Percentiles rank a stretch among this genome's conserved stretches.
These are phyloP conservation scores for Periconia macrospinosa DNA, from an alignment of 2,329 filamentous ascomycete species.

Conservation along the genomic window DNA sequence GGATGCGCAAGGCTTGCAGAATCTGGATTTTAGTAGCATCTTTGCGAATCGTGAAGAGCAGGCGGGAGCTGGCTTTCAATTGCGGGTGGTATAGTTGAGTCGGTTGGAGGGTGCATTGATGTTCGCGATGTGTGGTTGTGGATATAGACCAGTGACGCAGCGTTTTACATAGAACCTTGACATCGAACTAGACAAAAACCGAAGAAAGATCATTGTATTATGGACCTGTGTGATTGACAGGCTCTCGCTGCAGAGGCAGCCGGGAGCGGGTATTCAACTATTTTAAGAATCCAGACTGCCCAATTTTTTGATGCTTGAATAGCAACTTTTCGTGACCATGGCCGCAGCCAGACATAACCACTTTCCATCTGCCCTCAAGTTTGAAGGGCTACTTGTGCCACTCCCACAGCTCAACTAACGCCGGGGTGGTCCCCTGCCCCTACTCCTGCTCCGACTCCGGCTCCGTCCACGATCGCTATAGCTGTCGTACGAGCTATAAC, in stretches of 20 bases:
- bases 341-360: not conserved
- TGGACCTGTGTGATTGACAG: too few species aligned
- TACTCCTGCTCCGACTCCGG: conserved; percentile 48
- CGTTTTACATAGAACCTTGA: not conserved
- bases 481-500: conserved; percentile 66
- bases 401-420: not conserved
- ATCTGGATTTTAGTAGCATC: conserved; percentile 53
- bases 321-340: not conserved
- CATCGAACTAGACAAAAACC: too few species aligned
- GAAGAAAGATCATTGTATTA: too few species aligned
- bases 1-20: conserved; percentile 58
- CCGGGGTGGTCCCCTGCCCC: conserved; percentile 37
- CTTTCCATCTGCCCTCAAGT: not conserved
- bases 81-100: conserved; percentile 31
- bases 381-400: not conserved
- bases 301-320: too few species aligned
- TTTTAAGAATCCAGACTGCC: not conserved
- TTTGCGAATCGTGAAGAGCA: conserved; percentile 54
- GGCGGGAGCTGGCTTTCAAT: conserved; percentile 51
- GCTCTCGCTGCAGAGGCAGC: too few species aligned
- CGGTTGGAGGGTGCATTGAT: not conserved
- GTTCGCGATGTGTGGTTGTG: not conserved
- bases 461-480: conserved; percentile 51
- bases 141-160: not conserved
- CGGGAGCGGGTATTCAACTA: not conserved